A percentile compares a stretch with the other conserved stretches of the same genome.
phyloP scores from a whole-genome alignment of 2,329 filamentous ascomycete species.

The Talaromyces sp. region DNA sequence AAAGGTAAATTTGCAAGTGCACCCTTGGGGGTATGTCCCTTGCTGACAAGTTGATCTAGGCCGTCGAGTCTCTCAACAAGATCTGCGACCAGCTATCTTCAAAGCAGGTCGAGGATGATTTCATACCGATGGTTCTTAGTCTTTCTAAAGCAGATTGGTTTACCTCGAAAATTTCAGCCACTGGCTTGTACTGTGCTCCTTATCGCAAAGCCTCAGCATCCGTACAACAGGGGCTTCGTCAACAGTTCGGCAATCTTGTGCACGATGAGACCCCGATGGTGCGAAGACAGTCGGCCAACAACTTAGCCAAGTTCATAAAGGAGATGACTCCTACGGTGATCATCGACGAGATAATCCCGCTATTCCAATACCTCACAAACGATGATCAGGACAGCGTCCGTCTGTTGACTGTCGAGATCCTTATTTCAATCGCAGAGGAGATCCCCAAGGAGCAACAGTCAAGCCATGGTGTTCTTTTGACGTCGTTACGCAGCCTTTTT shows the following conservation, averaged over 20 bases:
- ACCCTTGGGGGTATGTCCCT: constrained; percentile 6
- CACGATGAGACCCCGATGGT: constrained; percentile 99
- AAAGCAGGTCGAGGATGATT: constrained; percentile 92
- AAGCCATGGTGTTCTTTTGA: constrained; percentile 88
- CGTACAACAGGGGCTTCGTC: constrained; percentile 85
- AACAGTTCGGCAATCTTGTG: constrained; percentile 87
- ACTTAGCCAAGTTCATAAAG: constrained; percentile 95
- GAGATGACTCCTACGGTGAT: constrained; percentile 88
- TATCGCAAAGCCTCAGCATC: constrained; percentile 84
- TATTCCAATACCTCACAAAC: constrained; percentile 93
- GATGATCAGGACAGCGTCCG: constrained; percentile 98
- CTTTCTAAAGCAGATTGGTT: constrained; percentile 99
- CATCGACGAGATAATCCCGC: constrained; percentile 97
- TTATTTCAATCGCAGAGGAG: constrained; percentile 93
- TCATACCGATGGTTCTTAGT: constrained; percentile 90
- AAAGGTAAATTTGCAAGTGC: constrained; percentile 59
- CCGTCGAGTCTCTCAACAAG: constrained; percentile 98
- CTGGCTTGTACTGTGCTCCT: constrained; percentile 86
- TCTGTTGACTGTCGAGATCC: constrained; percentile 88
- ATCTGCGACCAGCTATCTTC: constrained; percentile 90
- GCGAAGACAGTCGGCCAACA: constrained; percentile 89
- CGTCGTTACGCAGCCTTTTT: constrained; percentile 84
- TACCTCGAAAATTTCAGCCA: constrained; percentile 97
- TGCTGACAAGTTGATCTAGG: constrained; percentile 48
- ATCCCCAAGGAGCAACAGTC: constrained; percentile 97